phyloP scores from a whole-genome alignment of 164 flowering plant genomes.

The Nelumbo lutea region DNA sequence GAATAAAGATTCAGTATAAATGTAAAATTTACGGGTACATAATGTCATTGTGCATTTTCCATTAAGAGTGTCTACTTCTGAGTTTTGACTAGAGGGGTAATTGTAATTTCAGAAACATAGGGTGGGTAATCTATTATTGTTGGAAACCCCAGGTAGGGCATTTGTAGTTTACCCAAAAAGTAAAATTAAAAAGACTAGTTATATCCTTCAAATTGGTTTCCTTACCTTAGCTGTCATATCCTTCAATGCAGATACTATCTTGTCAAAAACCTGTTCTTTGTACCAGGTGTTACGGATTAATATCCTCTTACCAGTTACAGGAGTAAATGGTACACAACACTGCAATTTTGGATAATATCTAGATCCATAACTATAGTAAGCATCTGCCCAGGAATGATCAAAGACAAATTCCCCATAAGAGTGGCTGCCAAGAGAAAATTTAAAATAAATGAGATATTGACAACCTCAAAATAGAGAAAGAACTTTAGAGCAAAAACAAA shows the following conservation, averaged over 20 bases:
- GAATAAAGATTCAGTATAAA: no score
- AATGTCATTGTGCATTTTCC: no score
- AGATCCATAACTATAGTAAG: conserved; percentile 71
- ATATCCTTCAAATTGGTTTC: neutral
- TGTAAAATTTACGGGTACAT: no score
- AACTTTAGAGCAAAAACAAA: conserved; percentile 1
- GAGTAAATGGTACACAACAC: conserved; percentile 92
- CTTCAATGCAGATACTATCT: conserved; percentile 62
- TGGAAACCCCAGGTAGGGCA: no score
- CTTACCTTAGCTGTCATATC: conserved; percentile 68
- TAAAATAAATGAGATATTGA: conserved; percentile 15
- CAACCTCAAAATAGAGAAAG: neutral
- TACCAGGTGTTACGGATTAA: conserved; percentile 53
- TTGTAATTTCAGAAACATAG: no score
- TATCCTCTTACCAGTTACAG: conserved; percentile 89
- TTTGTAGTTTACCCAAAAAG: no score
- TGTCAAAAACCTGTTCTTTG: conserved; percentile 73
- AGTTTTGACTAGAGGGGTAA: no score
- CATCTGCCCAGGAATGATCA: conserved; percentile 97
- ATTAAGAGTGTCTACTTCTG: no score
- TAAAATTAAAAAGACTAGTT: no score
- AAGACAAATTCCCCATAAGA: conserved; percentile 96
- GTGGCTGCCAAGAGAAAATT: conserved; percentile 58
- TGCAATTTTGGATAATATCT: conserved; percentile 89
- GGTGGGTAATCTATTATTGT: no score